A percentile compares a stretch with the other conserved stretches of the same genome.
Conservation (phyloP, 495 filamentous ascomycete species). For the Talaromyces wortmannii region DNA sequence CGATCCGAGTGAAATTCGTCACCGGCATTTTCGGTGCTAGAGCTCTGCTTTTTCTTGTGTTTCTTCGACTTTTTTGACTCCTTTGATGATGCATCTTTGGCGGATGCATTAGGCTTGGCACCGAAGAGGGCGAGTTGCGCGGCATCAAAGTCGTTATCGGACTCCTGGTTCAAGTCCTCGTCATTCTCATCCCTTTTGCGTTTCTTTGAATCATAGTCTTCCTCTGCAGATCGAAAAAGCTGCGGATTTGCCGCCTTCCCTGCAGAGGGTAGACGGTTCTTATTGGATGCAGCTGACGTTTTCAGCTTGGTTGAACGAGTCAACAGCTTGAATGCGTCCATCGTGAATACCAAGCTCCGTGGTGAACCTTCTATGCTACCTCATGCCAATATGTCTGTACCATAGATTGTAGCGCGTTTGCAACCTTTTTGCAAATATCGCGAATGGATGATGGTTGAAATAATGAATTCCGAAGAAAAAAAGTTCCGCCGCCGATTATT, state of each 20-base stretch:
- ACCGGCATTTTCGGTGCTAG: conserved; percentile 13
- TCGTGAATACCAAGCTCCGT: conserved; percentile 11
- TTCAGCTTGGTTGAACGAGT: conserved; percentile 49
- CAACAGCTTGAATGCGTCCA: conserved; percentile 50
- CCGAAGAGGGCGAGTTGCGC: conserved; percentile 23
- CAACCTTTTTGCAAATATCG: background rate
- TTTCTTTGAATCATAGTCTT: conserved; percentile 28
- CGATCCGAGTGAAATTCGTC: conserved; percentile 11
- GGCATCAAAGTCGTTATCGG: conserved; percentile 24
- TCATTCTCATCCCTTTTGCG: conserved; percentile 25
- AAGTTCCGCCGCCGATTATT: conserved; percentile 5
- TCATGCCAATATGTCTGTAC: background rate
- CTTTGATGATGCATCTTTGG: conserved; percentile 8
- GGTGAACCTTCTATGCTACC: background rate
- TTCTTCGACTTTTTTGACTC: background rate
- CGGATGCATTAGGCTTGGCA: background rate
- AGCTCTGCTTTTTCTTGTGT: background rate
- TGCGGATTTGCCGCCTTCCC: conserved; percentile 46
- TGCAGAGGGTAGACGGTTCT: conserved; percentile 36
- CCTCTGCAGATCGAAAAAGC: conserved; percentile 40
- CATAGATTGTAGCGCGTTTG: too few species aligned
- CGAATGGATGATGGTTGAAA: background rate
- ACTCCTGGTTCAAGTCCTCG: conserved; percentile 6
- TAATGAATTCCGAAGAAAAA: conserved; percentile 7
- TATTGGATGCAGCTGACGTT: conserved; percentile 17